Percentiles rank a stretch among this genome's conserved stretches.
Evolutionary conservation across 176 grass and related monocot species (phyloP).

Genomic region (Eragrostis curvula): DNA sequence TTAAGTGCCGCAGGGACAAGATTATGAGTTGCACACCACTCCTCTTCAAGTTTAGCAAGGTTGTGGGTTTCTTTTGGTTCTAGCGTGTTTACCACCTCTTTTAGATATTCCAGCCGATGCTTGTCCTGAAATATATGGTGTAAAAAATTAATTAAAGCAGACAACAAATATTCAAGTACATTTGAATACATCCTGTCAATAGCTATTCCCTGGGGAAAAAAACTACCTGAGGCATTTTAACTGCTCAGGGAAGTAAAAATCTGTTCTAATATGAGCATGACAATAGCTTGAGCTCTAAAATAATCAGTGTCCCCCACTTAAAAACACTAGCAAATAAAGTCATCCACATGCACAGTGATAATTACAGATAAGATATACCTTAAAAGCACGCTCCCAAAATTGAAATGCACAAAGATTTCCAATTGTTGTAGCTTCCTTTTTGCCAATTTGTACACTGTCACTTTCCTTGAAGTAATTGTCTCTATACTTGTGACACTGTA

Average conservation of each 20-base stretch:
- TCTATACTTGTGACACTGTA: slow-evolving; percentile 62
- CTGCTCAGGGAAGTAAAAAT: neutral
- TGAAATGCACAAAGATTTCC: slow-evolving; percentile 92
- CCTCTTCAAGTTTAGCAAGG: slow-evolving; percentile 72
- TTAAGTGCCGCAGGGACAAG: slow-evolving; percentile 68
- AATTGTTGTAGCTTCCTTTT: slow-evolving; percentile 78
- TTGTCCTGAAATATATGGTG: slow-evolving; percentile 64
- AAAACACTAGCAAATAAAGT: slow-evolving; percentile 24
- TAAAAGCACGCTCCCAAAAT: slow-evolving; percentile 90
- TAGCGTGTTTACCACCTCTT: slow-evolving; percentile 52
- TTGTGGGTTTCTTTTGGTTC: slow-evolving; percentile 40
- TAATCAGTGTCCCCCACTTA: neutral
- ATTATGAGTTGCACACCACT: slow-evolving; percentile 88
- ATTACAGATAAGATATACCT: slow-evolving; percentile 60
- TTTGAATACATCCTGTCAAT: neutral
- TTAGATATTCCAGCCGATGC: slow-evolving; percentile 64
- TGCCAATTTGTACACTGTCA: slow-evolving; percentile 52
- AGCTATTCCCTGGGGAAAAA: slow-evolving; percentile 9
- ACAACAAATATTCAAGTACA: slow-evolving; percentile 12
- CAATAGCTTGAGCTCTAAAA: slow-evolving; percentile 2
- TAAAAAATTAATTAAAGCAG: slow-evolving; percentile 3
- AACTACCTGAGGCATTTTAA: no score
- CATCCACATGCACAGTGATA: slow-evolving; percentile 5
- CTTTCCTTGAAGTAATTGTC: slow-evolving; percentile 68
- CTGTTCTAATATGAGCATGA: slow-evolving; percentile 6